Conservation (phyloP, 495 filamentous ascomycete genomes). For the Friedmanniomyces simplex region DNA sequence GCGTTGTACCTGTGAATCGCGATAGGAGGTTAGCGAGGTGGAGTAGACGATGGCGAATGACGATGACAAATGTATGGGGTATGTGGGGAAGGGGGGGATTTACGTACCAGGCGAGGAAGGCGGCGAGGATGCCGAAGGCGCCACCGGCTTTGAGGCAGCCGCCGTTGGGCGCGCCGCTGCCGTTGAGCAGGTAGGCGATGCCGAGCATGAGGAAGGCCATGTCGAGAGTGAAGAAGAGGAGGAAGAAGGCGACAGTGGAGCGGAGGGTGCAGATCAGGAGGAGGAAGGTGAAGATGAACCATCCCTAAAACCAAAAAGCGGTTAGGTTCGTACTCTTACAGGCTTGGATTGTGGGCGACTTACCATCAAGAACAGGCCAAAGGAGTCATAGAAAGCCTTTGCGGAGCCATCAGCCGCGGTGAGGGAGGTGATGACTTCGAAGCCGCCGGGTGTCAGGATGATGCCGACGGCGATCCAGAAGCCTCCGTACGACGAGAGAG, state of each 20-base stretch:
- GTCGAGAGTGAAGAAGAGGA: conserved; percentile 89
- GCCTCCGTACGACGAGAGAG: conserved; percentile 90
- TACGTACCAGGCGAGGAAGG: conserved; percentile 70
- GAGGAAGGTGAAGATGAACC: conserved; percentile 97
- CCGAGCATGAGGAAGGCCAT: conserved; percentile 83
- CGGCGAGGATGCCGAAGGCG: conserved; percentile 76
- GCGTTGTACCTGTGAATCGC: conserved; percentile 88
- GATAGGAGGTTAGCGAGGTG: too few relatives aligned
- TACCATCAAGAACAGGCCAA: conserved; percentile 79
- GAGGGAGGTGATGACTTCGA: conserved; percentile 43
- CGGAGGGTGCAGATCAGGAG: conserved; percentile 80
- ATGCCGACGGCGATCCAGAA: conserved; percentile 95
- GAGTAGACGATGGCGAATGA: too few relatives aligned
- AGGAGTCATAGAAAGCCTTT: conserved; percentile 49
- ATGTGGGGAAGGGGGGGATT: too few relatives aligned
- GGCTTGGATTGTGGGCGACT: conserved; percentile 14
- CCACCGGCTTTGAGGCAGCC: conserved; percentile 68
- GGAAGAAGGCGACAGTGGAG: conserved; percentile 93
- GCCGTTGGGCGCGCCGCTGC: conserved; percentile 36
- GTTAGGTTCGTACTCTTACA: too few relatives aligned
- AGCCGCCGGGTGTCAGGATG: conserved; percentile 72
- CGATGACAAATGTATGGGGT: too few relatives aligned
- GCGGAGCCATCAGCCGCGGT: conserved; percentile 33
- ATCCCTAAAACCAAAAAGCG: conserved; percentile 43
- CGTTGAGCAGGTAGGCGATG: conserved; percentile 53